phyloP scores from a whole-genome alignment of 108 stramenopile genomes.

The Aureococcus anophagefferens region DNA sequence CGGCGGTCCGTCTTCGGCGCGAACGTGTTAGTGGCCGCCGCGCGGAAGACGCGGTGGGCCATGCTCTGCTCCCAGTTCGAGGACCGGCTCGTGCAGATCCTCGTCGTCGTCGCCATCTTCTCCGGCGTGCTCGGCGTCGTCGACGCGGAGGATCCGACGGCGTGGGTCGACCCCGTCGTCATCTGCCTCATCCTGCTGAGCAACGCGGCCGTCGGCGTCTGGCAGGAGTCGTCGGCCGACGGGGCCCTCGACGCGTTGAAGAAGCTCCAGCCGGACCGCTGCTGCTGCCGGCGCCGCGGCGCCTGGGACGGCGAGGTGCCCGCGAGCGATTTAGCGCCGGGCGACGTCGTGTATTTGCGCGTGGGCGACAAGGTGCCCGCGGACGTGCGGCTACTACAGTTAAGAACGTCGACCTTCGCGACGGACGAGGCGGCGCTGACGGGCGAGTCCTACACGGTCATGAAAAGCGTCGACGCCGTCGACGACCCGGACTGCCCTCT shows the following conservation, averaged over 20 bases:
- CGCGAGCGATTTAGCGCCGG: constrained; percentile 43
- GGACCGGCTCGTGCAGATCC: constrained; percentile 57
- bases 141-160: constrained; percentile 1
- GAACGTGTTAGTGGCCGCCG: constrained; percentile 49
- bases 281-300: constrained; percentile 36
- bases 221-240: constrained; percentile 58
- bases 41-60: constrained; percentile 36
- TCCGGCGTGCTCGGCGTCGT: constrained; percentile 30
- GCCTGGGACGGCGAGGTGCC: constrained; percentile 38
- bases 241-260: constrained; percentile 64
- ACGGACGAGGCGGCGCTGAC: constrained; percentile 68
- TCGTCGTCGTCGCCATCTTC: constrained; percentile 42
- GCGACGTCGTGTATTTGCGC: constrained; percentile 32
- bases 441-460: constrained; percentile 68
- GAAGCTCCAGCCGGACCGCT: constrained; percentile 57
- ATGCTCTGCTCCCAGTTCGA: constrained; percentile 72
- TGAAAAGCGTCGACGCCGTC: constrained; percentile 11
- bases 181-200: constrained; percentile 43
- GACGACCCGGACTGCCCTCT: constrained; percentile 10
- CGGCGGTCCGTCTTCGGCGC: constrained; percentile 30
- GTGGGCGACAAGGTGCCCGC: constrained; percentile 43
- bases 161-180: constrained; percentile 45
- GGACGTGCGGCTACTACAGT: constrained; percentile 30
- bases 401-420: constrained; percentile 35
- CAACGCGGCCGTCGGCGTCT: constrained; percentile 48